Evolutionary conservation across 192 early-diverging fungal genomes (phyloP).

Genomic region (Coemansia sp.): DNA sequence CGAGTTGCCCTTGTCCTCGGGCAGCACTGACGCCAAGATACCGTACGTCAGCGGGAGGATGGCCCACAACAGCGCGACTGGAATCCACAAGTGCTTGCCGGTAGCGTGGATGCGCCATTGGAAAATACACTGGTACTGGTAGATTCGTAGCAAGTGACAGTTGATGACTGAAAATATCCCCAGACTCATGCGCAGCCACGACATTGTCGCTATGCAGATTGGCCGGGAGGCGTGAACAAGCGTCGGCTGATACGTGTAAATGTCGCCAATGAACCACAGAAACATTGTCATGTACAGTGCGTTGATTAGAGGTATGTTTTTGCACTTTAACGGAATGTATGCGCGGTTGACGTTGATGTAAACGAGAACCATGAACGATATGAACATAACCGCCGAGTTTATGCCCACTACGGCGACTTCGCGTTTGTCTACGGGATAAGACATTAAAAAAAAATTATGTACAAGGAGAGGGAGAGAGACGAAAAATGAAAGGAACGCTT

Average conservation of each 20-base stretch:
- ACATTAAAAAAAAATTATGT: constrained; percentile 3
- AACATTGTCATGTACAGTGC: constrained; percentile 22
- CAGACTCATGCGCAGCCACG: constrained; percentile 48
- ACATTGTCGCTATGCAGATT: constrained; percentile 38
- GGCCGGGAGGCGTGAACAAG: constrained; percentile 23
- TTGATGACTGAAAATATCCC: constrained; percentile 32
- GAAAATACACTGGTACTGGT: constrained; percentile 47
- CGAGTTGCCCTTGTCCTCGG: constrained; percentile 7
- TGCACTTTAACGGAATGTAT: constrained; percentile 46
- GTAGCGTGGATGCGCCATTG: constrained; percentile 26
- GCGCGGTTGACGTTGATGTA: constrained; percentile 36
- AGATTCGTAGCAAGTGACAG: constrained; percentile 39
- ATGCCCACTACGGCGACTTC: constrained; percentile 35
- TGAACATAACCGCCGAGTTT: constrained; percentile 24
- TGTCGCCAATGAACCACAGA: constrained; percentile 47
- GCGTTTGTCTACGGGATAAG: constrained; percentile 14
- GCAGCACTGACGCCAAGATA: constrained; percentile 28
- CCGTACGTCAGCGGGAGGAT: constrained; percentile 25
- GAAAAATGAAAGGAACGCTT: not conserved
- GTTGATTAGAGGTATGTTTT: constrained; percentile 49
- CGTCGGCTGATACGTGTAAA: constrained; percentile 41
- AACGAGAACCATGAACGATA: constrained; percentile 15
- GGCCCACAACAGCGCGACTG: constrained; percentile 8
- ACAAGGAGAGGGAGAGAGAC: not conserved
- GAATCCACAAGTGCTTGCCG: constrained; percentile 26